These are phyloP conservation scores for Leishmania guyanensis DNA, from an alignment of 208 protist genomes.

Conservation along the genomic window DNA sequence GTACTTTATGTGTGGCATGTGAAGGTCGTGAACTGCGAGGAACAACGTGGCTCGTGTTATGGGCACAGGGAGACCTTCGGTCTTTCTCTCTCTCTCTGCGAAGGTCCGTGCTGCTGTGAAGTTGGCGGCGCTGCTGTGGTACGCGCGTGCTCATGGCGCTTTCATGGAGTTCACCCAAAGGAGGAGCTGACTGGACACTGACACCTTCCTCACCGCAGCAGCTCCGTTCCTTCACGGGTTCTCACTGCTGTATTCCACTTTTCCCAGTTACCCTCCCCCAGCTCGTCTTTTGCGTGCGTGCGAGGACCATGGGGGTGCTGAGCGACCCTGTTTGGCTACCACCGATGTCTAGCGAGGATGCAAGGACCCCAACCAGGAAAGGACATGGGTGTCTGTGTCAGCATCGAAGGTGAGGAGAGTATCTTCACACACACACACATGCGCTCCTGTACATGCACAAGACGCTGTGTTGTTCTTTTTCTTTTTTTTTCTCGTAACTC, in stretches of 20 bases:
- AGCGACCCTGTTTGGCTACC: background rate
- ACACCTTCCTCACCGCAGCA: background rate
- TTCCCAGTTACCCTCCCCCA: too few species aligned
- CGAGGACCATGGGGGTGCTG: background rate
- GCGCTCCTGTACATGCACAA: background rate
- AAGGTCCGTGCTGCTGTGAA: background rate
- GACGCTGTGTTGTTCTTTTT: background rate
- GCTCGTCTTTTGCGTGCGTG: background rate
- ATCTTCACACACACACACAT: background rate
- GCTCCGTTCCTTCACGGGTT: background rate
- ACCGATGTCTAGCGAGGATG: background rate
- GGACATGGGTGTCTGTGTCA: background rate
- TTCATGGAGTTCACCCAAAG: background rate
- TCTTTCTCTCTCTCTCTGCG: too few species aligned
- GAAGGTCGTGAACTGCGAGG: background rate
- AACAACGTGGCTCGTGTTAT: background rate
- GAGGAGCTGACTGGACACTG: background rate
- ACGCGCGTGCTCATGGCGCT: background rate
- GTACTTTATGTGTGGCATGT: background rate
- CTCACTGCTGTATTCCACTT: background rate
- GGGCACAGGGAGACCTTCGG: background rate
- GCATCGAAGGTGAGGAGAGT: background rate
- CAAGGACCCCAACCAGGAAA: background rate
- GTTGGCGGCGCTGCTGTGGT: background rate
- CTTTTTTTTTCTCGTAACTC: background rate